Evolutionary conservation across 495 filamentous ascomycete genomes (phyloP).

Genomic region (Clohesyomyces aquaticus): DNA sequence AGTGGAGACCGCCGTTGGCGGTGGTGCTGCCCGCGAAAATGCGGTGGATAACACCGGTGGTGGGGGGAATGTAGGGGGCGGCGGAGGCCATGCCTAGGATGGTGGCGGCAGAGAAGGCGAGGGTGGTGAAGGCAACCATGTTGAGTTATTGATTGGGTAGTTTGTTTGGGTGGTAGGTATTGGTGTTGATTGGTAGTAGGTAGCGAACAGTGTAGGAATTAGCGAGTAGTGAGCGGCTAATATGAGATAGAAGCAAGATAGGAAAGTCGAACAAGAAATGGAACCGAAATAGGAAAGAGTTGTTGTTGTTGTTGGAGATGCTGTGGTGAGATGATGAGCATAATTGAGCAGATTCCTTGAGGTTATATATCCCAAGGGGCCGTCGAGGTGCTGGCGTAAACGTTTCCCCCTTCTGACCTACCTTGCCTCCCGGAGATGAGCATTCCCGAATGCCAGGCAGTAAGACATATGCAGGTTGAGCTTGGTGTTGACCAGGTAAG

Average conservation of each 20-base stretch:
- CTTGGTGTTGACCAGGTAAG: not conserved
- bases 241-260: slow-evolving; percentile 21
- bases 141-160: slow-evolving; percentile 20
- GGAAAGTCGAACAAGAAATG: slow-evolving; percentile 1
- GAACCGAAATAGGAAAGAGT: slow-evolving; percentile 4
- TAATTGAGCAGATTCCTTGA: not conserved
- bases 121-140: slow-evolving; percentile 35
- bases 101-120: slow-evolving; percentile 15
- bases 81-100: slow-evolving; percentile 19
- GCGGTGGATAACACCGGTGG: slow-evolving; percentile 32
- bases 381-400: not conserved
- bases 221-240: slow-evolving; percentile 3
- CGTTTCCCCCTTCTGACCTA: not conserved
- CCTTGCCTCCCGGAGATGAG: not conserved
- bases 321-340: slow-evolving; percentile 29
- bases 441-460: slow-evolving; percentile 2
- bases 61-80: slow-evolving; percentile 11
- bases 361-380: slow-evolving; percentile 1
- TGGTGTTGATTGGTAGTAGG: slow-evolving; percentile 15
- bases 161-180: slow-evolving; percentile 5
- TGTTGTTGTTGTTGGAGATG: slow-evolving; percentile 7
- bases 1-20: slow-evolving; percentile 36
- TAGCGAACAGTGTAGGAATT: slow-evolving; percentile 6
- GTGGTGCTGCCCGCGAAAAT: slow-evolving; percentile 33
- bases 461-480: slow-evolving; percentile 11